Conservation (phyloP, 257 asterid species). For the Gardenia jasminoides region DNA sequence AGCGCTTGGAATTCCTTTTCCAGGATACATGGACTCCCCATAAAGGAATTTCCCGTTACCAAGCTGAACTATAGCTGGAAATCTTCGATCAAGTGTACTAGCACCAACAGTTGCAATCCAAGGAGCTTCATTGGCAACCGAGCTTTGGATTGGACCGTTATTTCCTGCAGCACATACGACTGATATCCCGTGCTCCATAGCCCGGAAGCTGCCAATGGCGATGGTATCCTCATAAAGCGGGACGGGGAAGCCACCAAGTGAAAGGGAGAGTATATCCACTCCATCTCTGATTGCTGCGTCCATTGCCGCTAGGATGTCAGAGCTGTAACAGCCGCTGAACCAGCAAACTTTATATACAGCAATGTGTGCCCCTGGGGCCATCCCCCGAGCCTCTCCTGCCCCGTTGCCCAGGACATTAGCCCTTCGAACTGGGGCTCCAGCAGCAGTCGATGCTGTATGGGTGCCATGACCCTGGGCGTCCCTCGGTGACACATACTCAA, state of each 20-base stretch:
- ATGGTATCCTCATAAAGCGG: constrained; percentile 82
- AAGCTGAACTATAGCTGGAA: constrained; percentile 71
- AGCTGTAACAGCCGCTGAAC: constrained; percentile 89
- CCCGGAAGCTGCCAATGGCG: constrained; percentile 88
- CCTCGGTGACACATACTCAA: constrained; percentile 71
- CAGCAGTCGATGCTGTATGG: constrained; percentile 86
- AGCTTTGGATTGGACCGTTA: constrained; percentile 70
- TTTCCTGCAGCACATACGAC: constrained; percentile 94
- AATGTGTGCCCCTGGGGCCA: constrained; percentile 77
- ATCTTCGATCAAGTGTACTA: constrained; percentile 73
- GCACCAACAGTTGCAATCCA: constrained; percentile 91
- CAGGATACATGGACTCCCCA: constrained; percentile 88
- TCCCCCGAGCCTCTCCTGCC: constrained; percentile 78
- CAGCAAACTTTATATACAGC: constrained; percentile 86
- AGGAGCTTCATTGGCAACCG: constrained; percentile 88
- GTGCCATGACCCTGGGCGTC: constrained; percentile 90
- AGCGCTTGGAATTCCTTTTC: constrained; percentile 38
- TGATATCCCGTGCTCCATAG: constrained; percentile 80
- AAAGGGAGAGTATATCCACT: constrained; percentile 78
- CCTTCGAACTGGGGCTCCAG: constrained; percentile 50
- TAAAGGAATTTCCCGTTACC: constrained; percentile 56
- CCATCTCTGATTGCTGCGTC: constrained; percentile 78
- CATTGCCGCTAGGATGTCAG: constrained; percentile 90
- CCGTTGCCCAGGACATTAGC: constrained; percentile 65
- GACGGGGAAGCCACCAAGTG: constrained; percentile 79